phyloP scores from a whole-genome alignment of 441 rosid species.

The Adansonia madagascariensis region DNA sequence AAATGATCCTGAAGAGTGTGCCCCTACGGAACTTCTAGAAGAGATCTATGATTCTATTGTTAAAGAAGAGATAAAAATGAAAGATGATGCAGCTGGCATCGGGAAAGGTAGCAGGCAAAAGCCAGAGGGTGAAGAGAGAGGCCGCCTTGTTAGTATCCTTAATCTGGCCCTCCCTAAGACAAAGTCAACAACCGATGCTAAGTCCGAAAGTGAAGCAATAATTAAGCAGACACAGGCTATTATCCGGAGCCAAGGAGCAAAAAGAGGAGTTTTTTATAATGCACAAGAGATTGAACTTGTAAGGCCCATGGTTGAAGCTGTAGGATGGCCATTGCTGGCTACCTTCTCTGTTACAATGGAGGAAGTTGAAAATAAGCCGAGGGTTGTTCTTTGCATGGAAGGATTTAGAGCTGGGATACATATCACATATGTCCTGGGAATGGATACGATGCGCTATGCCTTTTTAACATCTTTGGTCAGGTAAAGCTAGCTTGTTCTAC shows the following conservation, averaged over 20 bases:
- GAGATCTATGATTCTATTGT: constrained; percentile 97
- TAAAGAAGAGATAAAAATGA: constrained; percentile 92
- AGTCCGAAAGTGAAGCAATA: constrained; percentile 86
- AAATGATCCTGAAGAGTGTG: constrained; percentile 82
- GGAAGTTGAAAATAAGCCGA: constrained; percentile 94
- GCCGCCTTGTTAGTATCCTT: constrained; percentile 85
- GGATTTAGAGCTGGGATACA: constrained; percentile 99
- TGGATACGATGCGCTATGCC: constrained; percentile 99
- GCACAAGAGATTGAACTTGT: constrained; percentile 78
- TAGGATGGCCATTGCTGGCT: constrained; percentile 98
- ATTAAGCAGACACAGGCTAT: constrained; percentile 93
- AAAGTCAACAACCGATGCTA: constrained; percentile 69
- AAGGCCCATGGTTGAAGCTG: constrained; percentile 99
- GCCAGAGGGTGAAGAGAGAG: constrained; percentile 90
- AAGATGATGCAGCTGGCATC: constrained; percentile 67
- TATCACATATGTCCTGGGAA: constrained; percentile 86
- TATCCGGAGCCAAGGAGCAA: constrained; percentile 80
- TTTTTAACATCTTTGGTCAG: constrained; percentile 95
- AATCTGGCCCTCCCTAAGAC: constrained; percentile 91
- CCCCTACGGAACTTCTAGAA: constrained; percentile 84
- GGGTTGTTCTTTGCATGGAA: constrained; percentile 93
- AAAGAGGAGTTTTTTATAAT: constrained; percentile 89
- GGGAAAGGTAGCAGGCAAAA: constrained; percentile 66
- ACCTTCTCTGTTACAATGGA: constrained; percentile 99
- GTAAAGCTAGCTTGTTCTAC: constrained; percentile 41